Conservation (phyloP, 2,329 filamentous ascomycete genomes). For the Metarhizium brunneum region DNA sequence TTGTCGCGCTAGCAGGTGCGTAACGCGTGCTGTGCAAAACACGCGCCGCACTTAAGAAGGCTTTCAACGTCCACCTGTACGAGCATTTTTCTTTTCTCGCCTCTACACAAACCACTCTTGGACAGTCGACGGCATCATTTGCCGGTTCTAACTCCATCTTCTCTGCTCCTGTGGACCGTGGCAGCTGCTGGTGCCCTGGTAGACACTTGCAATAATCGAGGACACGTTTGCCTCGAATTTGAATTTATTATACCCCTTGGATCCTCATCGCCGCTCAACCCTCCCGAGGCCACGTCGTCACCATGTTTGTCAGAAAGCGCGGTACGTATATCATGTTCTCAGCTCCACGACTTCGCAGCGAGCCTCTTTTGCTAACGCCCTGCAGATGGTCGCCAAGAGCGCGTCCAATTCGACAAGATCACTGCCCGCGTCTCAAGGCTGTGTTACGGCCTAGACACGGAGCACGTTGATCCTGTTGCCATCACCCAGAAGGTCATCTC, state of each 20-base stretch:
- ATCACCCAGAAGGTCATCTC: conserved; percentile 99
- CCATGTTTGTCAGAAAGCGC: conserved; percentile 56
- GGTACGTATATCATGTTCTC: conserved; percentile 32
- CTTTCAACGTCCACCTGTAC: conserved; percentile 12
- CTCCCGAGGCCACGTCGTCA: conserved; percentile 17
- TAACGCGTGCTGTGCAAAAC: conserved; percentile 17
- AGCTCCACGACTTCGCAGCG: not conserved
- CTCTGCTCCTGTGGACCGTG: not conserved
- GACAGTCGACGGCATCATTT: conserved; percentile 6
- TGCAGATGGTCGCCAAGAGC: conserved; percentile 96
- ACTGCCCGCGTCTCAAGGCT: conserved; percentile 94
- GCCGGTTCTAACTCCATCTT: not conserved
- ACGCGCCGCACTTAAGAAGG: conserved; percentile 29
- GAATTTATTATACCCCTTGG: conserved; percentile 10
- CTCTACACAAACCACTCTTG: conserved; percentile 11
- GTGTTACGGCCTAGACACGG: conserved; percentile 93
- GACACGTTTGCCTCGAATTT: conserved; percentile 13
- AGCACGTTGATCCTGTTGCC: conserved; percentile 91
- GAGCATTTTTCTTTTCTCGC: conserved; percentile 10
- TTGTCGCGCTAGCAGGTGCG: conserved; percentile 20
- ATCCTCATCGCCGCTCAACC: conserved; percentile 11
- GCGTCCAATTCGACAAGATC: conserved; percentile 99
- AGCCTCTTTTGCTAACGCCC: conserved; percentile 16
- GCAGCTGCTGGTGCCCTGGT: conserved; percentile 15
- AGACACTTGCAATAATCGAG: conserved; percentile 13